A percentile compares a stretch with the other conserved stretches of the same genome.
phyloP scores from a whole-genome alignment of 2,329 filamentous ascomycete species.

The Cytospora piceae region DNA sequence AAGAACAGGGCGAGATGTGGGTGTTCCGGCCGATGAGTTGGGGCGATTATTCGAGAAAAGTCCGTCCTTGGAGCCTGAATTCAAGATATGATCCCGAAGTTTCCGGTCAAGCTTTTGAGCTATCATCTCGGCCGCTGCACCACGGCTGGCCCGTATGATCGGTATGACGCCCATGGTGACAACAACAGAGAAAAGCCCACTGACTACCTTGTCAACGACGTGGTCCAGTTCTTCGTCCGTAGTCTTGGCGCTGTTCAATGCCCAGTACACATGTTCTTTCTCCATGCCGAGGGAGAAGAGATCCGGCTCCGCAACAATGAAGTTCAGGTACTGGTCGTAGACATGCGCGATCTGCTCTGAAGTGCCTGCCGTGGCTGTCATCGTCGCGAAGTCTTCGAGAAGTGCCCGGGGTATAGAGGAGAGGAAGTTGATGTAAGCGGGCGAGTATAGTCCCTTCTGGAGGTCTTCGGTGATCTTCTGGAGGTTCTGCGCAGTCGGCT shows the following conservation, averaged over 20 bases:
- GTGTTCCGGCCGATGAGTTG: conserved; percentile 60
- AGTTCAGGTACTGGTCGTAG: conserved; percentile 97
- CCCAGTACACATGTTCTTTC: conserved; percentile 89
- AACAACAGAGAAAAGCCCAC: conserved; percentile 94
- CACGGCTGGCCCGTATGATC: conserved; percentile 92
- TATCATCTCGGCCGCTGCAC: conserved; percentile 91
- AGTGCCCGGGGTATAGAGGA: conserved; percentile 88
- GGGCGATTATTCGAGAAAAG: conserved; percentile 80
- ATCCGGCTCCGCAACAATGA: conserved; percentile 93
- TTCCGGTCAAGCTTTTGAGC: conserved; percentile 93
- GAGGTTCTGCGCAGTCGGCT: conserved; percentile 81
- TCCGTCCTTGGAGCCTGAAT: conserved; percentile 83
- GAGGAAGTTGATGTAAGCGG: conserved; percentile 95
- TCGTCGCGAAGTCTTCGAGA: conserved; percentile 90
- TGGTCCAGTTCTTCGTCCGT: conserved; percentile 87
- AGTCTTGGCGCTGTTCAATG: conserved; percentile 90
- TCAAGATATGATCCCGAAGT: conserved; percentile 92
- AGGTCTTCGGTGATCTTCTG: conserved; percentile 84
- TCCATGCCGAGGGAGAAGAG: conserved; percentile 93
- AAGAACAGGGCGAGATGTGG: conserved; percentile 81
- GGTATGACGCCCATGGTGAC: conserved; percentile 99
- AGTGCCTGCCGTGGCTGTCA: conserved; percentile 82
- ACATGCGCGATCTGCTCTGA: conserved; percentile 90
- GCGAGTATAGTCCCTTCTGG: conserved; percentile 84
- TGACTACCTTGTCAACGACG: conserved; percentile 89